Base-by-base conservation (phyloP, 2,329 filamentous ascomycete genomes). In the Fusarium sterilihyphosum region DNA sequence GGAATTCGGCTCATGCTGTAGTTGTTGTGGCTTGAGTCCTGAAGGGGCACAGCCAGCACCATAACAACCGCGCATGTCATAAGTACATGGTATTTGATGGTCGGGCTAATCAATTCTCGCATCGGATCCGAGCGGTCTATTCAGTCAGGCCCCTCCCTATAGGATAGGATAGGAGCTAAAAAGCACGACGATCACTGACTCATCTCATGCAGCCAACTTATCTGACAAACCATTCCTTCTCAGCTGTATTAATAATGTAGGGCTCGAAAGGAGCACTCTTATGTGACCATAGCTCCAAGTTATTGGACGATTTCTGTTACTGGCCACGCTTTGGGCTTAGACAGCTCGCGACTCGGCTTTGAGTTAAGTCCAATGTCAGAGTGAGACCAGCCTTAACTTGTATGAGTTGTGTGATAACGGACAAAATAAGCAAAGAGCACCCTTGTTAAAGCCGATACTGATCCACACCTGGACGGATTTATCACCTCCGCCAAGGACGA, bases 281-380 rank as follows among this genome's bases (percentile, higher is more conserved):
- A 29, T 41, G 44, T 26, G 20, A 38, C 54, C 38, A 29, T 31
- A 38, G 20, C 47, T 41, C 24, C 18, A n/a, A 17, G 46, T 24
- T 13, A 65, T 73, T 73, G 70, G 70, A 53, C 12, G 40, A n/a
- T 43, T 41, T 53, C 8, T n/a, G 35, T 17, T 33, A 16, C 26
- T 35, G 16, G 33, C 35, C 37, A 58, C 67, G 35, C 14, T 35
- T 67, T 54, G 40, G 67, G 61, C 38, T 57, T 71, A 67, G 67
- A 37, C 43, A 54, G 33, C 66, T 77, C 76, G 77, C 76, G 73
- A 52, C 72, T 78, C 75, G 77, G 77, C 69, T 62, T 74, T 73
- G 56, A 37, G 63, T 76, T 78, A 72, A 77, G 59, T 77, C 65
- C 69, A 66, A 56, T 49, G 35, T 64, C 73, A 77, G 65, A 35